A percentile compares a stretch with the other conserved stretches of the same genome.
phyloP scores from a whole-genome alignment of 805 yeast genomes.

The Blastobotrys terrestris region DNA sequence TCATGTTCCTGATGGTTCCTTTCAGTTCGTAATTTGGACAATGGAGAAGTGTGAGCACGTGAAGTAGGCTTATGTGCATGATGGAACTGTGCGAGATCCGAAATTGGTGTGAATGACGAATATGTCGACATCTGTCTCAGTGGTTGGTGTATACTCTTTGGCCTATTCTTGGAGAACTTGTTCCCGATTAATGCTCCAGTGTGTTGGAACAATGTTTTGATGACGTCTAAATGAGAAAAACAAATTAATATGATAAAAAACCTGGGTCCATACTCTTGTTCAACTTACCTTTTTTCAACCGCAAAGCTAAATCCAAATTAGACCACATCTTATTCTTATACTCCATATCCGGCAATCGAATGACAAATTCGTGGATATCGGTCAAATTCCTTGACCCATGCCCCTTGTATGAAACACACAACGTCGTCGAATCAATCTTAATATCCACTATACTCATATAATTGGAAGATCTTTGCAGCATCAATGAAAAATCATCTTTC shows the following conservation, averaged over 20 bases:
- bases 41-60: not conserved
- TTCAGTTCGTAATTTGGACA: not conserved
- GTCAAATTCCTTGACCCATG: constrained; percentile 61
- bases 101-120: constrained; percentile 28
- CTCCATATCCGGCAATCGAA: constrained; percentile 56
- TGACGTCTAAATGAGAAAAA: constrained; percentile 24
- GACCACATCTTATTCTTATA: constrained; percentile 67
- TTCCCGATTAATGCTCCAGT: constrained; percentile 77
- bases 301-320: constrained; percentile 55
- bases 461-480: constrained; percentile 70
- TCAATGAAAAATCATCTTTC: constrained; percentile 44
- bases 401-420: constrained; percentile 72
- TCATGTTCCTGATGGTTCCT: not conserved
- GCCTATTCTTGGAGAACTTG: constrained; percentile 45
- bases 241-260: not conserved
- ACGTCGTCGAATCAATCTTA: constrained; percentile 41
- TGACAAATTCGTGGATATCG: constrained; percentile 67
- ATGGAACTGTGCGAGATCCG: constrained; percentile 16
- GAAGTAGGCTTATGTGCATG: not conserved
- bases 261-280: too few relatives aligned
- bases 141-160: constrained; percentile 14
- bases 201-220: constrained; percentile 35
- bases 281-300: constrained; percentile 48
- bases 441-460: constrained; percentile 63
- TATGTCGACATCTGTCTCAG: constrained; percentile 32